Conservation (phyloP, 1,284 basidiomycete genomes). For the Boletus coffeatus region DNA sequence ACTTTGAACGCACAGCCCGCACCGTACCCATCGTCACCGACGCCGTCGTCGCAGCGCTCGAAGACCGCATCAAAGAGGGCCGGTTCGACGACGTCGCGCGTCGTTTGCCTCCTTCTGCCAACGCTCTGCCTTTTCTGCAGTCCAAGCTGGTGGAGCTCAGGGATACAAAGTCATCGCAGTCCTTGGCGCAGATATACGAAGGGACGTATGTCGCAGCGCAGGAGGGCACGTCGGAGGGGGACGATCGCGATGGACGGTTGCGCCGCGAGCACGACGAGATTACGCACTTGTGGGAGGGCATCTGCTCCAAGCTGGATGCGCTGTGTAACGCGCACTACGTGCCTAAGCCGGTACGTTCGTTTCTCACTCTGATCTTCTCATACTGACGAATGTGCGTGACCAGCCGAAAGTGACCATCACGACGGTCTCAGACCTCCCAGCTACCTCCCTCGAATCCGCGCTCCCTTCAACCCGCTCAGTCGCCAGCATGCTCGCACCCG, state of each 20-base stretch:
- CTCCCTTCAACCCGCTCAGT: slow-evolving; percentile 79
- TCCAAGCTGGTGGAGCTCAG: slow-evolving; percentile 88
- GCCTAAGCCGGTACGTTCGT: slow-evolving; percentile 75
- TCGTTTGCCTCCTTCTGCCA: slow-evolving; percentile 44
- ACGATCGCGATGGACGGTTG: slow-evolving; percentile 87
- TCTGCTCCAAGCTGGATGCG: slow-evolving; percentile 90
- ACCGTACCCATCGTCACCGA: slow-evolving; percentile 88
- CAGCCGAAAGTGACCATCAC: slow-evolving; percentile 90
- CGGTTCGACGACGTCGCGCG: slow-evolving; percentile 92
- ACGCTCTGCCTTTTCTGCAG: slow-evolving; percentile 80
- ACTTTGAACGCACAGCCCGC: slow-evolving; percentile 90
- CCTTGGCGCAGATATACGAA: slow-evolving; percentile 95
- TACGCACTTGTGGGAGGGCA: slow-evolving; percentile 76
- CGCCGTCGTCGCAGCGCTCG: slow-evolving; percentile 77
- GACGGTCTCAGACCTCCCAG: slow-evolving; percentile 80
- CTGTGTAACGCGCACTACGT: slow-evolving; percentile 94
- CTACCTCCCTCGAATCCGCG: slow-evolving; percentile 86
- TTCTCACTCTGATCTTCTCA: neutral
- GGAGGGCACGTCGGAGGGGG: slow-evolving; percentile 42
- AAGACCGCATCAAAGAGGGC: slow-evolving; percentile 85
- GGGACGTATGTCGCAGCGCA: slow-evolving; percentile 78
- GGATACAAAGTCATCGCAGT: slow-evolving; percentile 84
- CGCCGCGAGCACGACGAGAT: slow-evolving; percentile 88
- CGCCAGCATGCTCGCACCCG: slow-evolving; percentile 85
- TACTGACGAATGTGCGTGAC: neutral